Evolutionary conservation across 1,284 basidiomycete species (phyloP), one percentile per base, ranked within the genome.

Genomic region (Puccinia horiana): DNA sequence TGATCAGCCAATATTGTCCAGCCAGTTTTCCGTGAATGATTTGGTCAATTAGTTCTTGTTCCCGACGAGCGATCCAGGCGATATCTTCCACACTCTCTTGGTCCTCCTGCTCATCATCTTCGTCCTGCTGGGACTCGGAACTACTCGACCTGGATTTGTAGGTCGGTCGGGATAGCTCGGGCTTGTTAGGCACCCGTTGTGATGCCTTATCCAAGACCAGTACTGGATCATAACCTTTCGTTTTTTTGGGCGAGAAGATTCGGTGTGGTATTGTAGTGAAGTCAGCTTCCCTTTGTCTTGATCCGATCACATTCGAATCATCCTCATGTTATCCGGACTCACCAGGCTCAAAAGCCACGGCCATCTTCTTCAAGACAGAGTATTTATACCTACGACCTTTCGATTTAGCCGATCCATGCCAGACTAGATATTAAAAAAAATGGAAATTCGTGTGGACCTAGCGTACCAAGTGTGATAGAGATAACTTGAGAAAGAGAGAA

Each of bases 301-400:
- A 23, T 14, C 52, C 52, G 20, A 54, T 54, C 16, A 47, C 44
- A 14, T 18, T 47, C 44, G 11, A 1, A 11, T 47, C 18, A 11
- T n/a, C 44, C 6, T 47, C 44, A 14, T 18, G 1, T 47, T 47
- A 47, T 14, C 44, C 26, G 35, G 16, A 32, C 54, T 61, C 32
- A 81, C 79, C 79, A 14, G 80, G 58, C 63, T 82, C 80, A 54
- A 82, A 82, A 1, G 80, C 80, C 16, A 82, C 73, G 20, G 80
- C 80, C 80, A 82, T 82, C 54, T 82, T 82, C 49, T 82, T 18
- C 58, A 82, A 76, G 4, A 82, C 80, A 14, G 80, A 82, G 63
- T 76, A 69, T 69, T 82, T 82, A 56, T 82, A 82, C 80, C 80
- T 82, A 61, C 65, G 70, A 49, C 63, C 37, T 2, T 40, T 14